These are phyloP conservation scores for Fusarium ambrosium DNA, from an alignment of 2,329 filamentous ascomycete species.

Conservation along the genomic window DNA sequence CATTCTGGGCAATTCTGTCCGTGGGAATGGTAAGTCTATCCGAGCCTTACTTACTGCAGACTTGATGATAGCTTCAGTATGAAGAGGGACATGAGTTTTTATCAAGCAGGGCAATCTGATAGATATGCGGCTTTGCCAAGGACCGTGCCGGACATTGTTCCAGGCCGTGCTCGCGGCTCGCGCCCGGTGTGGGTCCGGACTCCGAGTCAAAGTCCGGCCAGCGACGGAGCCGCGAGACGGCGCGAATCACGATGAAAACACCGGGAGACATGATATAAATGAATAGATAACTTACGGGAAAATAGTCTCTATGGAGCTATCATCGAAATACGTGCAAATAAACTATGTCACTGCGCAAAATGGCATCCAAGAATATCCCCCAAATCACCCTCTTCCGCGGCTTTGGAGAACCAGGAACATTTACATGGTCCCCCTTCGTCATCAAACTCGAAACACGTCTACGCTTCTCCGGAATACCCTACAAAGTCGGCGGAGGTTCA, in stretches of 20 bases:
- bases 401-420: conserved; percentile 52
- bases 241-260: background rate
- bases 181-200: conserved; percentile 22
- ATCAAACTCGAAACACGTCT: conserved; percentile 73
- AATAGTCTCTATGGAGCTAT: no score
- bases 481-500: conserved; percentile 61
- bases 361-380: background rate
- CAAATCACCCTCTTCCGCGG: conserved; percentile 62
- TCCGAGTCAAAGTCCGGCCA: conserved; percentile 16
- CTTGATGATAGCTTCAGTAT: background rate
- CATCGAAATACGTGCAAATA: no score
- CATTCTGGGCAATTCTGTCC: conserved; percentile 9
- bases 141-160: conserved; percentile 1
- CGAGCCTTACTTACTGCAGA: background rate
- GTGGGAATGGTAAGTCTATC: background rate
- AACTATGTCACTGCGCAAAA: background rate
- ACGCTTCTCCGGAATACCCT: conserved; percentile 64
- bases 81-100: background rate
- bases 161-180: background rate
- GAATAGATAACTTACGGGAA: no score
- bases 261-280: background rate
- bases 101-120: background rate
- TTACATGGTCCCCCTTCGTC: conserved; percentile 74
- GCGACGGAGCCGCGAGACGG: background rate
- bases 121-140: background rate